A percentile compares a stretch with the other conserved stretches of the same genome.
phyloP scores from a whole-genome alignment of 306 rosid genomes.

The Luffa aegyptiaca region DNA sequence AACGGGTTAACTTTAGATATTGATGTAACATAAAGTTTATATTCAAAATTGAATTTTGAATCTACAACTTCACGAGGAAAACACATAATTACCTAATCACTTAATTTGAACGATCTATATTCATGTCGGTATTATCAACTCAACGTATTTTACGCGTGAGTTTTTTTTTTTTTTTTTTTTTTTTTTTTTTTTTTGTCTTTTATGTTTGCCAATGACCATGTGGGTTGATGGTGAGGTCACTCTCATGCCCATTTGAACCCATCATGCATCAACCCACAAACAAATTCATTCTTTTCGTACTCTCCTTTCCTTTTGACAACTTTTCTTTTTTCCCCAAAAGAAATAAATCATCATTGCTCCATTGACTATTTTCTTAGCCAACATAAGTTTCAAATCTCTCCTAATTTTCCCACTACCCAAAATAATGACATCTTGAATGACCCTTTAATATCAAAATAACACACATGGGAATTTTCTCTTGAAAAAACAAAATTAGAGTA shows the following conservation, averaged over 20 bases:
- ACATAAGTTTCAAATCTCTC: not conserved
- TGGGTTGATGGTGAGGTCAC: constrained; percentile 1
- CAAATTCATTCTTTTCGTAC: not conserved
- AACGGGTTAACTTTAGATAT: too few relatives aligned
- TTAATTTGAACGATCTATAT: too few relatives aligned
- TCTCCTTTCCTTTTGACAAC: not conserved
- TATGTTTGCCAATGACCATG: not conserved
- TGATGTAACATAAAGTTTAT: too few relatives aligned
- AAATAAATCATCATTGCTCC: not conserved
- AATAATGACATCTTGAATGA: not conserved
- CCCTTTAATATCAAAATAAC: not conserved
- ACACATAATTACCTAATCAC: too few relatives aligned
- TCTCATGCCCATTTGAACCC: not conserved
- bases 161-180: not conserved
- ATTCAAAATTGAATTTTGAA: too few relatives aligned
- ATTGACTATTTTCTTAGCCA: not conserved
- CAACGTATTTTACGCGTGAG: not conserved
- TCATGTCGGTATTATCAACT: not conserved
- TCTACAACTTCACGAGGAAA: too few relatives aligned
- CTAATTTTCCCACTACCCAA: constrained; percentile 1
- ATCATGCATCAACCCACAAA: not conserved
- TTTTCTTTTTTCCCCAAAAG: not conserved
- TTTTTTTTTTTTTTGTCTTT: not conserved
- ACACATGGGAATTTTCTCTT: not conserved
- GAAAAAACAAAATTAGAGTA: too few relatives aligned